A percentile compares a stretch with the other conserved stretches of the same genome.
These are phyloP conservation scores for Bonia amplexicaulis DNA, from an alignment of 176 grass and related monocot genomes.

Conservation along the genomic window DNA sequence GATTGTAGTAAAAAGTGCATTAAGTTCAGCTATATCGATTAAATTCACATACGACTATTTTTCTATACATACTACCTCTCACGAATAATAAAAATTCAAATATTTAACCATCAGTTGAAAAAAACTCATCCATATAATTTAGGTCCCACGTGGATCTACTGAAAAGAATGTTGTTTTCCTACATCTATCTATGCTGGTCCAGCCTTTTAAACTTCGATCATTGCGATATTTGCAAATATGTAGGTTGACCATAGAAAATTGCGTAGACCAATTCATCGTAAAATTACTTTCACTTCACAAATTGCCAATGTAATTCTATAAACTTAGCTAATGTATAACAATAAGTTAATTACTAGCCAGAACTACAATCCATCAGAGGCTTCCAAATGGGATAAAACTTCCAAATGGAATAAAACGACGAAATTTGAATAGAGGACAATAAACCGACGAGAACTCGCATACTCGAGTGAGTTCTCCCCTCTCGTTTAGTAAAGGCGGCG, in stretches of 20 bases:
- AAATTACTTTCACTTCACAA: neutral
- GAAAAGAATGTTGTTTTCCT: neutral
- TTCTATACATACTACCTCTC: no score
- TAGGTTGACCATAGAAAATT: no score
- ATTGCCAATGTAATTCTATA: neutral
- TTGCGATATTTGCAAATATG: no score
- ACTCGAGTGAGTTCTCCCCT: no score
- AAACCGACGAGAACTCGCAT: neutral
- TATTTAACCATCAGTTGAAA: no score
- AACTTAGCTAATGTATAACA: neutral
- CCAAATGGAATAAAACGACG: neutral
- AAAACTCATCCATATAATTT: neutral
- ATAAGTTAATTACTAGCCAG: no score
- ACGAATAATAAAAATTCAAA: no score
- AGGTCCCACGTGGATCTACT: neutral
- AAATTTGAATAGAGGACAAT: neutral
- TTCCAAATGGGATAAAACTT: neutral
- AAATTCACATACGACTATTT: no score
- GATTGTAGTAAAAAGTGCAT: no score
- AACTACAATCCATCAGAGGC: no score
- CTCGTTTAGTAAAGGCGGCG: neutral
- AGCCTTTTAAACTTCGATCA: neutral
- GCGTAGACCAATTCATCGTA: neutral
- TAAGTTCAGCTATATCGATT: fast-evolving
- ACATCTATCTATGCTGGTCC: neutral